Evolutionary conservation across 1,139 yeast species (phyloP), one percentile per base, ranked within the genome.

Genomic region (Arxiozyma slooffiae): DNA sequence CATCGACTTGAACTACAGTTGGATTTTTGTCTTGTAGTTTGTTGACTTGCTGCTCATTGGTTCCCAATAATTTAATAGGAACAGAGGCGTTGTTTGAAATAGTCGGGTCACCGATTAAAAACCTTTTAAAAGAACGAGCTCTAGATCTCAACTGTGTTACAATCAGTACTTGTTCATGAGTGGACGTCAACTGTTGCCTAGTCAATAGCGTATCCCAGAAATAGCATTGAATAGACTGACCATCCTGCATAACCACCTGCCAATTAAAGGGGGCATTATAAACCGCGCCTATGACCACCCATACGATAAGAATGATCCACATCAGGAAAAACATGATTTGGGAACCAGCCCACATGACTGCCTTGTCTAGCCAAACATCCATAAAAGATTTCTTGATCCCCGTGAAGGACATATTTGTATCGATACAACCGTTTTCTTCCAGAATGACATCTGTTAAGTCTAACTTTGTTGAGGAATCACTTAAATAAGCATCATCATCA

Each of bases 171-270:
- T 62, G 64, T 26, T 61, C 66, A 48, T 61, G 64, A 1, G 62
- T 54, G 34, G 61, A 55, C 36, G 52, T 56, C 34, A 68, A 53
- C 51, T 71, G 74, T 53, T 71, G 73, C 55, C 74, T 66, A 71
- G 68, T 71, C 47, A 71, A 55, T 18, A 71, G 54, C 0, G 74
- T 68, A 51, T 71, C 73, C 68, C 72, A 70, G 34, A 69, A 52
- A 54, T 70, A 70, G 47, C 70, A 58, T 51, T 69, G 73, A 47
- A 71, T 67, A 0, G 74, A 68, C 53, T 68, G 71, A 18, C 71
- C 73, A 58, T 71, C 74, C 52, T 69, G 71, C 71, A 71, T 70
- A 4, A 67, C 68, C 42, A 71, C 69, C 56, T 71, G 74, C 74
- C 74, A 71, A 45, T 60, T 61, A 47, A 59, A 59, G 2, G 70